Evolutionary conservation across 2,329 filamentous ascomycete species (phyloP), one percentile per base, ranked within the genome.

Genomic region (Tolypocladium tundrense): DNA sequence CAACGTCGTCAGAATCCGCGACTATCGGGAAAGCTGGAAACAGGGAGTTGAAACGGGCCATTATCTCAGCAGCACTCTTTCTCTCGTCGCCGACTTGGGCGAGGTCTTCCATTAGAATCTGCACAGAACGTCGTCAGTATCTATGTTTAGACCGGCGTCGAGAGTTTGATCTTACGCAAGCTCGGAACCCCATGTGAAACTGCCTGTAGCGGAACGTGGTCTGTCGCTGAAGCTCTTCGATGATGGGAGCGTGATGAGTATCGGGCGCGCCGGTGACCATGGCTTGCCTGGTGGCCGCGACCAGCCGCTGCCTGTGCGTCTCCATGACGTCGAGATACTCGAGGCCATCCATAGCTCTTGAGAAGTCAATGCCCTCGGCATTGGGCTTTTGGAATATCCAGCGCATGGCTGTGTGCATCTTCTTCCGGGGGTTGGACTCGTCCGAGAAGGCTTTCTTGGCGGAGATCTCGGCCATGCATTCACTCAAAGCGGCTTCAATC

Each of bases 11-110:
- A 2, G 58, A 56, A 19, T 62, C 55, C 40, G 62, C 58, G 21
- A 67, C 59, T 13, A 67, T 58, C 10, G 63, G 55, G 11, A 61
- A 57, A 1, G 70, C 58, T 1, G 72, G 70, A 40, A 74, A 71
- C 24, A 75, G 60, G 7, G 72, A 66, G 54, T 75, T 74, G 31
- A 74, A 61, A 8, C 65, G 63, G 27, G 70, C 72, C 70, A 74
- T 69, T 40, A 71, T 63, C 16, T 63, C 60, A 7, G 62, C 57
- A 3, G 54, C 45, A 16, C 64, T 58, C 33, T 63, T 62, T 54
- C 55, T 57, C 21, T 42, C 19, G 2, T 59, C 42, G 24, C 48
- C 39, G 24, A 59, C 57, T 21, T 58, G 58, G 11, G 56, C 60
- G 39, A 70, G 56, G 33, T 65, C 60, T 4, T 66, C 51, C 55